Evolutionary conservation across 371 early-diverging fungal genomes (phyloP).

Genomic region (Fennellomyces sp.): DNA sequence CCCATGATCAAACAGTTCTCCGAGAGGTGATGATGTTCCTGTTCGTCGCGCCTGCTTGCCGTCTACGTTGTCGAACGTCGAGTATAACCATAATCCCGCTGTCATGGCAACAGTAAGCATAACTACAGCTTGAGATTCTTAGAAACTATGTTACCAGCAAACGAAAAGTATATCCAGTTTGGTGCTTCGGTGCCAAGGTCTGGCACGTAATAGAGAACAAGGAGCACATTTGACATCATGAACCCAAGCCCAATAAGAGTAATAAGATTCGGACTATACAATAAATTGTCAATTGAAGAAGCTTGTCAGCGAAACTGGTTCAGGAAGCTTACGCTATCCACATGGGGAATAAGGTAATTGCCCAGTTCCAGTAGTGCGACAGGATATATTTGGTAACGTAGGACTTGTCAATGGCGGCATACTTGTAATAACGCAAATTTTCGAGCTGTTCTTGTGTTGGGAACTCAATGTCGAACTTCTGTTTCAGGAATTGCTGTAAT

Average conservation of each 20-base stretch:
- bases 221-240: constrained; percentile 79
- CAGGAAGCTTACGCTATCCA: constrained; percentile 87
- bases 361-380: constrained; percentile 90
- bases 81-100: constrained; percentile 95
- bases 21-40: constrained; percentile 90
- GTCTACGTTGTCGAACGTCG: constrained; percentile 97
- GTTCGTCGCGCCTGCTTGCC: constrained; percentile 99
- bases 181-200: constrained; percentile 76
- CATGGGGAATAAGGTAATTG: constrained; percentile 85
- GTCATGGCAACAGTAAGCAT: too few relatives aligned
- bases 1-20: constrained; percentile 95
- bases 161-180: constrained; percentile 86
- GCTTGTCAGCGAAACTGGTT: too few relatives aligned
- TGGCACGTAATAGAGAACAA: constrained; percentile 74
- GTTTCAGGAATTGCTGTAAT: constrained; percentile 2
- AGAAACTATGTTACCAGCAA: too few relatives aligned
- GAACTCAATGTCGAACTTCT: constrained; percentile 18
- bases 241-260: constrained; percentile 95
- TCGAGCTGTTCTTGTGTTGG: constrained; percentile 66
- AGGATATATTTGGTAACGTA: constrained; percentile 84
- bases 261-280: constrained; percentile 92
- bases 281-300: neutral
- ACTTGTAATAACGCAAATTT: constrained; percentile 83
- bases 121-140: too few relatives aligned
- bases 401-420: constrained; percentile 86